Percentiles rank a stretch among this genome's conserved stretches.
These are phyloP conservation scores for Brachypodium distachyon DNA, from an alignment of 202 grass and related monocot species.

Conservation along the genomic window DNA sequence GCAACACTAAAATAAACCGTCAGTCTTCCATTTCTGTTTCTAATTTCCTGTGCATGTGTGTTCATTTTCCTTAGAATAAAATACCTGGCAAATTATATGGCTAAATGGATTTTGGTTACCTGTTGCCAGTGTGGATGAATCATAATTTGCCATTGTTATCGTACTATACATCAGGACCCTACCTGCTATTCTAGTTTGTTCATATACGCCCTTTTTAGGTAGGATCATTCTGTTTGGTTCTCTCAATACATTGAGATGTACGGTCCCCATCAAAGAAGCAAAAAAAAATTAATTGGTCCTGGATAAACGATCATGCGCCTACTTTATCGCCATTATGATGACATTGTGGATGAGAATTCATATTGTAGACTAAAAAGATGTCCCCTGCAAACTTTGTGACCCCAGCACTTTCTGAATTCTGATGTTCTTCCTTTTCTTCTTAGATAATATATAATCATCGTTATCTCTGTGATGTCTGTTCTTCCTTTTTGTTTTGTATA, in stretches of 20 bases:
- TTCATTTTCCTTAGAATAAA: constrained; percentile 5
- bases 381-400: neutral
- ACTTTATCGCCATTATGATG: neutral
- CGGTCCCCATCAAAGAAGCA: neutral
- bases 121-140: neutral
- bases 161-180: neutral
- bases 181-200: neutral
- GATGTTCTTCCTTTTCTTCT: neutral
- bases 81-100: neutral
- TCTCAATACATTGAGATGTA: neutral
- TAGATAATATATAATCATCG: no score
- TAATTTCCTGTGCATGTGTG: neutral
- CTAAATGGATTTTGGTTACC: neutral
- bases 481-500: neutral
- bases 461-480: no score
- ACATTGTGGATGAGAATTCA: neutral
- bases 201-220: neutral
- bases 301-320: neutral
- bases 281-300: neutral
- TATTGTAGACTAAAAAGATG: constrained; percentile 3
- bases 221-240: neutral
- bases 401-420: neutral
- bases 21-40: neutral
- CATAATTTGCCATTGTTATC: neutral
- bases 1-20: neutral